phyloP scores from a whole-genome alignment of 163 green algal species.

The Chlamydomonas reinhardtii region DNA sequence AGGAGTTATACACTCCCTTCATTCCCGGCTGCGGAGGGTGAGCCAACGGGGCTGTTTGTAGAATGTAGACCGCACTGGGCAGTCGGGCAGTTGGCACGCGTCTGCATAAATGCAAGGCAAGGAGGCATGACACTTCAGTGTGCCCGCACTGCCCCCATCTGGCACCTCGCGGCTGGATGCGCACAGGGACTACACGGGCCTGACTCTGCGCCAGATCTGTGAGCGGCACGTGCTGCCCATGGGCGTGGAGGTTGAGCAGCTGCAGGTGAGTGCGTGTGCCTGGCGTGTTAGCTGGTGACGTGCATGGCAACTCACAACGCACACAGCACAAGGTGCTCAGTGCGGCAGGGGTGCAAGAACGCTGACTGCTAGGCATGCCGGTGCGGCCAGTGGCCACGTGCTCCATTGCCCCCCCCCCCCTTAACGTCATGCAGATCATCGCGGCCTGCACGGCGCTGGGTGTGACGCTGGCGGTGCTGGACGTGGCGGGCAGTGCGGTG shows the following conservation, averaged over 20 bases:
- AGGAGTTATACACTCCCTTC: conserved; percentile 49
- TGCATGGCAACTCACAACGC: too few relatives aligned
- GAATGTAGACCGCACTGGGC: not conserved
- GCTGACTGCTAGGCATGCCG: too few relatives aligned
- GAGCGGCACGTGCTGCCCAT: conserved; percentile 83
- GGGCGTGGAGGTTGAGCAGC: conserved; percentile 90
- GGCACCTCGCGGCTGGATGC: too few relatives aligned
- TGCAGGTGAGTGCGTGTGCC: conserved; percentile 74
- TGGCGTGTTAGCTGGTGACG: too few relatives aligned
- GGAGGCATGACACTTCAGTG: too few relatives aligned
- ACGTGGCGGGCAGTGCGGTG: conserved; percentile 40
- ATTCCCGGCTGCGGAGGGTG: conserved; percentile 40
- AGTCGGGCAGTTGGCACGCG: too few relatives aligned
- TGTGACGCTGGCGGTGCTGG: conserved; percentile 25
- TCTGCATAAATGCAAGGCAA: too few relatives aligned
- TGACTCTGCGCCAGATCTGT: conserved; percentile 80
- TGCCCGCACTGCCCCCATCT: too few relatives aligned
- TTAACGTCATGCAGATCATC: conserved; percentile 36
- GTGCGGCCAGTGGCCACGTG: too few relatives aligned
- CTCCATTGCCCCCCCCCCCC: too few relatives aligned
- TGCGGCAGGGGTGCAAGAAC: too few relatives aligned
- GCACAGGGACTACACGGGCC: conserved; percentile 50
- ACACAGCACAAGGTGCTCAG: not conserved
- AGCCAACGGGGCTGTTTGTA: not conserved
- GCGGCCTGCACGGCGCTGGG: conserved; percentile 30